Percentiles rank a stretch among this genome's conserved stretches.
phyloP scores from a whole-genome alignment of 768 basidiomycete genomes.

The Boletus tomentosulus region DNA sequence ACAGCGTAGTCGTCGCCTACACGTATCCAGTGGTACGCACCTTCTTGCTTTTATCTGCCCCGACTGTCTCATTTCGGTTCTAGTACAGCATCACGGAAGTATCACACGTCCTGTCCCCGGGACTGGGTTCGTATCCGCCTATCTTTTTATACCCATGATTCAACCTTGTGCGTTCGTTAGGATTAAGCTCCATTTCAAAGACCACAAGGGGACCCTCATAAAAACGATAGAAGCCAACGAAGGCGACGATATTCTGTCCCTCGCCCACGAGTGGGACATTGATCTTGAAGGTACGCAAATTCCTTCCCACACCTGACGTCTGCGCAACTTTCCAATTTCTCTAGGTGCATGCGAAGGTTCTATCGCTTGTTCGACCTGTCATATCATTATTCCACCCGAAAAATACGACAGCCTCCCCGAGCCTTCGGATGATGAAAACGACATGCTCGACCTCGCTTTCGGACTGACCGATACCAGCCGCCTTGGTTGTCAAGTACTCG shows the following conservation, averaged over 20 bases:
- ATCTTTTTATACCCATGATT: not conserved
- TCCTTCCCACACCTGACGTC: not conserved
- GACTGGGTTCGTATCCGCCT: slow-evolving; percentile 47
- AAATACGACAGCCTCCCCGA: slow-evolving; percentile 86
- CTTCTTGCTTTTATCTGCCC: not conserved
- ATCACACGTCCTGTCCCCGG: slow-evolving; percentile 62
- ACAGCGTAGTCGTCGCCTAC: slow-evolving; percentile 10
- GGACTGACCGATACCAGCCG: slow-evolving; percentile 92
- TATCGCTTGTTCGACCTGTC: slow-evolving; percentile 96
- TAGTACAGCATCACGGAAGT: slow-evolving; percentile 41
- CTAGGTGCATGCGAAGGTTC: slow-evolving; percentile 95
- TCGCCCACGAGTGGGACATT: slow-evolving; percentile 94
- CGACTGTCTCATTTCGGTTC: not conserved
- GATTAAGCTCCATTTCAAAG: slow-evolving; percentile 86
- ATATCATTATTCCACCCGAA: slow-evolving; percentile 65
- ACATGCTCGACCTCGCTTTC: slow-evolving; percentile 98
- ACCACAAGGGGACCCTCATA: slow-evolving; percentile 77
- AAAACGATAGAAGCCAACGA: slow-evolving; percentile 91
- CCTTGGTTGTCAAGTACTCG: slow-evolving; percentile 71
- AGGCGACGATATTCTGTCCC: slow-evolving; percentile 85
- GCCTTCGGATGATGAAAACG: slow-evolving; percentile 97
- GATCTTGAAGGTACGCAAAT: slow-evolving; percentile 80
- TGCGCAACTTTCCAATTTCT: not conserved
- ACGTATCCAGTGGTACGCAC: slow-evolving; percentile 16
- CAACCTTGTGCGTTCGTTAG: slow-evolving; percentile 37